Percentiles rank a stretch among this genome's conserved stretches.
Conservation (phyloP, 345 rosid genomes). For the Salix caprea region DNA sequence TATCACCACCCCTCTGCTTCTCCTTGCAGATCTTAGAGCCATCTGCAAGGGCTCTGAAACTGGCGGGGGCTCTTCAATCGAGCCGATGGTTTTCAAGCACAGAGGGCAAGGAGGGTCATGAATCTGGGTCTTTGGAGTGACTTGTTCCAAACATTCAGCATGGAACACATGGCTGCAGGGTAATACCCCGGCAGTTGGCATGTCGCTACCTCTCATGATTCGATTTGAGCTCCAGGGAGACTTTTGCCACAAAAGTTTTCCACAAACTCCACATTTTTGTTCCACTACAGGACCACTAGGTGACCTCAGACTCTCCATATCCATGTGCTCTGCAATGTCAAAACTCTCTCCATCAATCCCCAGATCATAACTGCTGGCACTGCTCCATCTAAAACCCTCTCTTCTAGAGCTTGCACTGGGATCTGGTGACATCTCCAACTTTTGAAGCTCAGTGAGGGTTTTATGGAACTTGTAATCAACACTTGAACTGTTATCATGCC, state of each 20-base stretch:
- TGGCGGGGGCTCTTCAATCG: constrained; percentile 39
- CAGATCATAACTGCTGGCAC: constrained; percentile 57
- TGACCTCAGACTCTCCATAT: constrained; percentile 31
- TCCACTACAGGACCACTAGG: constrained; percentile 27
- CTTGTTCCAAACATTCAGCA: constrained; percentile 87
- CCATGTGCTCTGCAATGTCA: constrained; percentile 39
- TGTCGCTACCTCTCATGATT: constrained; percentile 63
- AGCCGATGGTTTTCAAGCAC: constrained; percentile 51
- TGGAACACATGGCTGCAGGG: constrained; percentile 83
- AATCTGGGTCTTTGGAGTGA: constrained; percentile 55
- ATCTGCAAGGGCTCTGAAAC: constrained; percentile 59
- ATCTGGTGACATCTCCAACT: constrained; percentile 52
- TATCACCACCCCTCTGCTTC: constrained; percentile 42
- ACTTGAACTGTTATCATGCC: constrained; percentile 39
- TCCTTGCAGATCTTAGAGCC: constrained; percentile 59
- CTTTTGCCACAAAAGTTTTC: constrained; percentile 57
- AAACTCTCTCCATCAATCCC: constrained; percentile 54
- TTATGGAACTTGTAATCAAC: constrained; percentile 42
- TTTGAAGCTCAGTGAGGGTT: constrained; percentile 44
- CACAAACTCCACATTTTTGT: constrained; percentile 72
- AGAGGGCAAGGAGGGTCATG: constrained; percentile 73
- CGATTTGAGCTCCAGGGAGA: constrained; percentile 86
- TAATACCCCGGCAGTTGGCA: constrained; percentile 77
- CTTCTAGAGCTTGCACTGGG: constrained; percentile 58
- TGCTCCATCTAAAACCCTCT: constrained; percentile 76